Conservation (phyloP, 2,329 filamentous ascomycete genomes). For the Moelleriella libera region DNA sequence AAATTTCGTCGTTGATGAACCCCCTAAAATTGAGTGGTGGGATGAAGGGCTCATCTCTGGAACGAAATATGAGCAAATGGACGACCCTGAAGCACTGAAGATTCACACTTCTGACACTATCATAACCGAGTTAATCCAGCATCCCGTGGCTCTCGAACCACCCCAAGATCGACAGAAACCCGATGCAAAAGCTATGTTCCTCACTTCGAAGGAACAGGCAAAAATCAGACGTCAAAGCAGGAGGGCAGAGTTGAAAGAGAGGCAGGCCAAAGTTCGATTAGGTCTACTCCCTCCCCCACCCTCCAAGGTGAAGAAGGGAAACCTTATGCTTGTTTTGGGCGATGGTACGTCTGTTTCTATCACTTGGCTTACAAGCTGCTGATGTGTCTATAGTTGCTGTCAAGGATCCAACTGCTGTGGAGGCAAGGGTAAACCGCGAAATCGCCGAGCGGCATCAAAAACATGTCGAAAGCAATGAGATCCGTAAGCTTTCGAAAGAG, state of each 20-base stretch:
- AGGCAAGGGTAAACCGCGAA: constrained; percentile 83
- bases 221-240: constrained; percentile 82
- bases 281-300: constrained; percentile 81
- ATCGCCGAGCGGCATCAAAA: constrained; percentile 73
- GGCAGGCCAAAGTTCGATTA: constrained; percentile 88
- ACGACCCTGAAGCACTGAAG: constrained; percentile 52
- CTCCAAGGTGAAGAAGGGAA: constrained; percentile 93
- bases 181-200: constrained; percentile 74
- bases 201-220: constrained; percentile 81
- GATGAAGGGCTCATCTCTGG: constrained; percentile 77
- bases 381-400: constrained; percentile 36
- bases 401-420: constrained; percentile 93
- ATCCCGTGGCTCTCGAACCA: constrained; percentile 80
- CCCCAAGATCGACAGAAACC: constrained; percentile 78
- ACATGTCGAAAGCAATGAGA: constrained; percentile 68
- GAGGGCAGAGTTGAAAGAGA: constrained; percentile 87
- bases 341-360: constrained; percentile 40
- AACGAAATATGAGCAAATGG: constrained; percentile 58
- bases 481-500: constrained; percentile 79
- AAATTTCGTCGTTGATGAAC: constrained; percentile 69
- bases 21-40: constrained; percentile 94
- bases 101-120: constrained; percentile 70
- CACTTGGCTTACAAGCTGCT: not conserved
- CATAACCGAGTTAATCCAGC: constrained; percentile 81
- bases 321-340: constrained; percentile 92